These are phyloP conservation scores for Diaporthe capsici DNA, from an alignment of 2,329 filamentous ascomycete genomes.

Conservation along the genomic window DNA sequence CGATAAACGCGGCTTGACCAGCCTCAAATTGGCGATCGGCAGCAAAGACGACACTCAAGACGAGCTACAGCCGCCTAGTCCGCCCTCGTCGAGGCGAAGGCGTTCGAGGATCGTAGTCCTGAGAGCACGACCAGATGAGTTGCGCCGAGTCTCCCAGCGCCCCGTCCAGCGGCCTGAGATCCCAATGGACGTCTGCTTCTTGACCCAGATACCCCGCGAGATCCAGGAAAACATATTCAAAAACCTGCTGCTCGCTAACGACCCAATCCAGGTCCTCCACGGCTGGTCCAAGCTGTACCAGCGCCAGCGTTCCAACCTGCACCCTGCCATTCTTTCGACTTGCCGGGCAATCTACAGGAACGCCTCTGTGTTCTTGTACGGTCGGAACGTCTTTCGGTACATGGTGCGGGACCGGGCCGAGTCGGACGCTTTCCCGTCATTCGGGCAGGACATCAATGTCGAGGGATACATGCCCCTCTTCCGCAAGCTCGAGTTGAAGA, in stretches of 20 bases:
- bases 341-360: slow-evolving; percentile 54
- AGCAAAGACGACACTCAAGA: too few species aligned
- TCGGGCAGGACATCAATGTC: slow-evolving; percentile 50
- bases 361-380: slow-evolving; percentile 60
- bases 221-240: slow-evolving; percentile 52
- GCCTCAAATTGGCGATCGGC: neutral
- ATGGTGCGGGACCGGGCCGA: slow-evolving; percentile 56
- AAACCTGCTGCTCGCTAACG: slow-evolving; percentile 48
- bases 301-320: slow-evolving; percentile 49
- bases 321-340: slow-evolving; percentile 54
- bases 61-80: neutral
- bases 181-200: slow-evolving; percentile 22
- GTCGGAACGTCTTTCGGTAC: slow-evolving; percentile 63
- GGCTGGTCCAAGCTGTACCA: slow-evolving; percentile 52
- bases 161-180: neutral
- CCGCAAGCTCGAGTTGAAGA: slow-evolving; percentile 57
- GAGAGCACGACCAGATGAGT: neutral
- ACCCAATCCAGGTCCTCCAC: slow-evolving; percentile 50
- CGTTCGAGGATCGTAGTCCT: slow-evolving; percentile 11
- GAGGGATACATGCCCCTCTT: slow-evolving; percentile 56
- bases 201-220: slow-evolving; percentile 47
- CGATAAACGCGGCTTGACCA: neutral
- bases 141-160: neutral
- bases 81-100: neutral
- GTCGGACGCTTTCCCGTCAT: slow-evolving; percentile 30